A percentile compares a stretch with the other conserved stretches of the same genome.
These are phyloP conservation scores for Vitis hybrid DNA, from an alignment of 177 flowering plant species.

Conservation along the genomic window DNA sequence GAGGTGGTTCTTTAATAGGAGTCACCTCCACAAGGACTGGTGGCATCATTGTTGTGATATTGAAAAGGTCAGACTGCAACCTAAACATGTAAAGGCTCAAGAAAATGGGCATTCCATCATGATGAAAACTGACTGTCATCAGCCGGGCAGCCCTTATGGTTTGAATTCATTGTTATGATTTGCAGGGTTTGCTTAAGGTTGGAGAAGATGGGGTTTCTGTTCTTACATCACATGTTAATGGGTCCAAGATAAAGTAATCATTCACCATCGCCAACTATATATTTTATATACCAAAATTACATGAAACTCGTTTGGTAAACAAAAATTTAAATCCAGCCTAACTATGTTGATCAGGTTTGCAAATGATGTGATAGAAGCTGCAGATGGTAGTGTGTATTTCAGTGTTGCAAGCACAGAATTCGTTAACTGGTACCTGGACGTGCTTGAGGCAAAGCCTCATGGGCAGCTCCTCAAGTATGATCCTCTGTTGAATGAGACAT, in stretches of 20 bases:
- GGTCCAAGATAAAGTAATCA: constrained; percentile 15
- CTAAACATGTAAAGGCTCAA: no score
- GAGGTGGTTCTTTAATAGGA: constrained; percentile 45
- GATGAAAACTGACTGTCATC: no score
- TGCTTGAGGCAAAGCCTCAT: constrained; percentile 66
- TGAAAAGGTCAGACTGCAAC: constrained; percentile 34
- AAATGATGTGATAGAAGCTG: constrained; percentile 64
- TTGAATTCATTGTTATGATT: no score
- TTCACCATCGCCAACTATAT: no score
- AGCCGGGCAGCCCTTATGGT: no score
- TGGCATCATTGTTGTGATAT: constrained; percentile 59
- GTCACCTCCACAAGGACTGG: constrained; percentile 37
- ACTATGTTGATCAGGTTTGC: constrained; percentile 41
- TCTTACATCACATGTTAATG: constrained; percentile 54
- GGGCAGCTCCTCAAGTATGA: constrained; percentile 63
- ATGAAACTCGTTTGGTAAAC: no score
- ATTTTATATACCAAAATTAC: no score
- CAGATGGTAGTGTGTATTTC: constrained; percentile 59
- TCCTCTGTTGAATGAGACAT: constrained; percentile 36
- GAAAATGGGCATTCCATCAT: no score
- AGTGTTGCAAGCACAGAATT: constrained; percentile 69
- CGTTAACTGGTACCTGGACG: constrained; percentile 48
- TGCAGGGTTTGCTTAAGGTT: constrained; percentile 69
- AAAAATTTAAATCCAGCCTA: no score
- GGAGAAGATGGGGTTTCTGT: constrained; percentile 43